These are phyloP conservation scores for sorghum (Sorghum bicolor) DNA, from an alignment of 176 grass and related monocot species.

Conservation along the genomic window DNA sequence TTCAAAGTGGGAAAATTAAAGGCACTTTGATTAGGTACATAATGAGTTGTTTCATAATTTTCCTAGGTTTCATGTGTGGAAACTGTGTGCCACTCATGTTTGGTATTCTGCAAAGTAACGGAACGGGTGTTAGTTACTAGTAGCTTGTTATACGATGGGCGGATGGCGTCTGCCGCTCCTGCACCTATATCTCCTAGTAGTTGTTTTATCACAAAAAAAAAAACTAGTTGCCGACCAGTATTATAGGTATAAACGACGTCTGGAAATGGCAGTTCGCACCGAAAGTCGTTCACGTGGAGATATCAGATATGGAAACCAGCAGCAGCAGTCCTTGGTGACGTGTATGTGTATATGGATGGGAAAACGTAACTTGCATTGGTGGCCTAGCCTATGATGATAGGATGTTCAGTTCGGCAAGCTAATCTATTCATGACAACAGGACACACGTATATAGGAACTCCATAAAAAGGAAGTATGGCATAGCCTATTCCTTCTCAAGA, in stretches of 20 bases:
- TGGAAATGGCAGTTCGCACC: background rate
- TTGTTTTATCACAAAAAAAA: no score
- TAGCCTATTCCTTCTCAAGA: background rate
- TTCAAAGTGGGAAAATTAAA: background rate
- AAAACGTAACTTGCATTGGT: background rate
- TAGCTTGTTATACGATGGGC: no score
- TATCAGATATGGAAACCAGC: slow-evolving; percentile 3
- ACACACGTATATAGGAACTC: background rate
- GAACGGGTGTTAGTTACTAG: background rate
- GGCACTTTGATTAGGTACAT: background rate
- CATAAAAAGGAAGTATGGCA: background rate
- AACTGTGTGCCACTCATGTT: background rate
- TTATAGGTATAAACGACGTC: background rate
- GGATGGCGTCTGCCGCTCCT: background rate
- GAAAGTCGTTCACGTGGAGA: background rate
- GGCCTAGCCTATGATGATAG: background rate
- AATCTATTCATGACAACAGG: slow-evolving; percentile 23
- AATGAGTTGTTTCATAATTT: background rate
- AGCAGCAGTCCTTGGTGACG: background rate
- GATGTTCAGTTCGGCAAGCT: slow-evolving; percentile 30
- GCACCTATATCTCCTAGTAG: background rate
- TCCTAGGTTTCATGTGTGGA: background rate
- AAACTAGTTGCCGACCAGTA: background rate
- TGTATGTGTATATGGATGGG: background rate
- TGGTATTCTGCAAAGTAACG: background rate